These are phyloP conservation scores for Diplodia intermedia DNA, from an alignment of 2,329 filamentous ascomycete species.

Conservation along the genomic window DNA sequence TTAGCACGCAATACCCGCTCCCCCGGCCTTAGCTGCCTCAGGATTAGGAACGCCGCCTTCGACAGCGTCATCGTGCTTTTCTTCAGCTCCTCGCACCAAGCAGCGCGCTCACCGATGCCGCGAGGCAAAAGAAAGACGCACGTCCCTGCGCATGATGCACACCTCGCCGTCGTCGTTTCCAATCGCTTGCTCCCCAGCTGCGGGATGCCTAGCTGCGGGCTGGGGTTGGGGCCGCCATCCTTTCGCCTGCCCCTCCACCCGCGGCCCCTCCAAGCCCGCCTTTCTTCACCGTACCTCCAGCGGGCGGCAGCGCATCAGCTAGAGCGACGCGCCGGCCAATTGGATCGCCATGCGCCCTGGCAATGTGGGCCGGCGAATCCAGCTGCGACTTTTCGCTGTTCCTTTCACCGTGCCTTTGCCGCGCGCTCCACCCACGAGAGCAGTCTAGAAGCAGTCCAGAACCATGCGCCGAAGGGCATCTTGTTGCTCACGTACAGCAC, in stretches of 20 bases:
- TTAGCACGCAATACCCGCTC: conserved; percentile 29
- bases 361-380: conserved; percentile 7
- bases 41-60: conserved; percentile 16
- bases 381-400: conserved; percentile 7
- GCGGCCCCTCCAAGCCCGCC: conserved; percentile 2
- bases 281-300: conserved; percentile 7
- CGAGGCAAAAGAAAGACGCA: background rate
- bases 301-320: conserved; percentile 3
- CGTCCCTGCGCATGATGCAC: background rate
- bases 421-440: conserved; percentile 5
- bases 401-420: background rate
- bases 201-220: background rate
- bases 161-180: background rate
- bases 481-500: conserved; percentile 10
- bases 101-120: conserved; percentile 9
- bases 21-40: conserved; percentile 26
- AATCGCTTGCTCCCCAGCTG: background rate
- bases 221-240: background rate
- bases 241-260: background rate
- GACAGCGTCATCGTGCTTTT: conserved; percentile 22
- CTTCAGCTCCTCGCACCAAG: conserved; percentile 7
- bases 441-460: background rate
- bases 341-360: background rate
- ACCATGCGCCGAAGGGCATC: background rate
- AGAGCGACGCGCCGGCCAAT: conserved; percentile 3